Base-by-base conservation (phyloP, 2,329 filamentous ascomycete species). In the Cladobotryum protrusum region DNA sequence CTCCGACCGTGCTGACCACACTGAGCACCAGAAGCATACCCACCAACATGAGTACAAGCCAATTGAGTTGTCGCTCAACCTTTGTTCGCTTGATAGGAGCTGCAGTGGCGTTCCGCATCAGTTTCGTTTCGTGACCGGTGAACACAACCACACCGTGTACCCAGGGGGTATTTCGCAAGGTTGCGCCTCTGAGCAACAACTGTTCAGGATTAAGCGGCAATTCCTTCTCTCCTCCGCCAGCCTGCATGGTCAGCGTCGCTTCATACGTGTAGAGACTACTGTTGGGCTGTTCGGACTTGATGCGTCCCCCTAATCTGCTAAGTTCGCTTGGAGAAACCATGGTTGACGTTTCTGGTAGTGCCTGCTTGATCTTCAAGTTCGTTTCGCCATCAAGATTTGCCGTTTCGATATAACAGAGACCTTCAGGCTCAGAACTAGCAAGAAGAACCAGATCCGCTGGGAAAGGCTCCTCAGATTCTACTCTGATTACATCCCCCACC, bases 181-280 rank as follows among this genome's bases (percentile, higher is more conserved):
- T 97, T 18, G 93, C 93, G 55, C 93, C 93, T 74, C 93, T 84
- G 33, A 99, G 80, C 15, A 99, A 76, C 37, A 99, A 79, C 68
- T 99, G 93, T 65, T 99, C 93, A 0, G 93, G 93, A 57, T 87
- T 87, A 48, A 99, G 71, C 1, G 95, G 78, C 44, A 97, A 72
- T 65, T 97, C 92, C 69, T 95, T 96, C 69, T 99, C 93, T 34
- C 90, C 89, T 15, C 91, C 91, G 40, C 91, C 90, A 42, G 86
- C 79, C 61, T 92, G 84, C 78, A 97, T 87, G 0, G 91, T 97
- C 66, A 99, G 68, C 1, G 92, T 96, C 36, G 91, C 93, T 70
- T 99, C 95, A 66, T 97, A 99, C 0, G 93, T 99, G 69, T 99
- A 99, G 34, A 99, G 75, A 68, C 91, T 97, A 72, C 90, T 96